Conservation (phyloP, 352 stramenopile genomes). For the Pythium pyrilobum region DNA sequence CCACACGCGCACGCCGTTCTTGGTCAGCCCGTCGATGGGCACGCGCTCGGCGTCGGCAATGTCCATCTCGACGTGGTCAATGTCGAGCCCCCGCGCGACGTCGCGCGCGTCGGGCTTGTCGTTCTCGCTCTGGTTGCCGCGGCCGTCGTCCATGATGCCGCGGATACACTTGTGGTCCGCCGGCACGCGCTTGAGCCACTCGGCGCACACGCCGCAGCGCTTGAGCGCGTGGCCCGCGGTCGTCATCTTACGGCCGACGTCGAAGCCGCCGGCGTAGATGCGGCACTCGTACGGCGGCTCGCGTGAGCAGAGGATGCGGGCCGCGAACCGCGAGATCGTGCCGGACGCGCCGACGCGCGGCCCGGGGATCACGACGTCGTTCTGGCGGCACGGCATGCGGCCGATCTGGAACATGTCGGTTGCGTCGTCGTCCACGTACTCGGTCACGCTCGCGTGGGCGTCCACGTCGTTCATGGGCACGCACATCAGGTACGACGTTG, state of each 20-base stretch:
- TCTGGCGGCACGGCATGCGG: conserved; percentile 65
- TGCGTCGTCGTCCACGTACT: conserved; percentile 42
- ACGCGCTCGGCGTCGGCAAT: conserved; percentile 31
- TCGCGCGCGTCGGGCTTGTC: background rate
- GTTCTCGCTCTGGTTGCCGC: background rate
- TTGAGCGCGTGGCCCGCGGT: conserved; percentile 66
- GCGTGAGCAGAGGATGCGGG: conserved; percentile 54
- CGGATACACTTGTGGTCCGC: conserved; percentile 40
- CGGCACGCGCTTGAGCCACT: conserved; percentile 48
- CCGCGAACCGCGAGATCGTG: conserved; percentile 71
- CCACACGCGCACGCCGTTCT: conserved; percentile 77
- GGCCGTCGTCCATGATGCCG: conserved; percentile 5
- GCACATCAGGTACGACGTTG: conserved; percentile 53
- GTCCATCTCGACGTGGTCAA: conserved; percentile 40
- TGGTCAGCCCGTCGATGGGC: conserved; percentile 69
- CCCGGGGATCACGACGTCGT: conserved; percentile 75
- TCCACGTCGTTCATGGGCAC: conserved; percentile 69
- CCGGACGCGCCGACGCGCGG: conserved; percentile 65
- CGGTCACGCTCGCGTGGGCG: conserved; percentile 45
- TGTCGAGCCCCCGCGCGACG: conserved; percentile 17
- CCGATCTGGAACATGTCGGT: conserved; percentile 82
- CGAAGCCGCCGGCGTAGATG: conserved; percentile 68
- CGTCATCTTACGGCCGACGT: conserved; percentile 41
- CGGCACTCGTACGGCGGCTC: conserved; percentile 60
- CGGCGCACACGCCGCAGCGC: conserved; percentile 36